Evolutionary conservation across 2,329 filamentous ascomycete genomes (phyloP), one percentile per base, ranked within the genome.

Genomic region (Aspergillus carbonarius): DNA sequence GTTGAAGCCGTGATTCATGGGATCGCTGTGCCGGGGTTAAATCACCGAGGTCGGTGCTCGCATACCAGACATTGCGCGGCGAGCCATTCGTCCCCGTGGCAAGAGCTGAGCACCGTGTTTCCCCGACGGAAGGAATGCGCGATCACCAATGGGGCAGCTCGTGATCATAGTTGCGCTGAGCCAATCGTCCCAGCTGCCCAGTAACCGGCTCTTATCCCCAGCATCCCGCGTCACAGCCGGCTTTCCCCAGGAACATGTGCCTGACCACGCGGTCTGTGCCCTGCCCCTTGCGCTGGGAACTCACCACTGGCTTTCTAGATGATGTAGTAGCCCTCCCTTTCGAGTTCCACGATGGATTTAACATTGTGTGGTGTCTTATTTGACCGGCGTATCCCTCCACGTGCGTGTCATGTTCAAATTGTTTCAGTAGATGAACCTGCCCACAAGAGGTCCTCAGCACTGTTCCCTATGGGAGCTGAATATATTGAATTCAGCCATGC

Each of bases 391-490:
- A 40, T 54, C 32, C 40, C 30, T 44, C 37, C 51, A 20, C 40
- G 51, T 54, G 37, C 40, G 51, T 54, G 37, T 18, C 51, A 32
- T 32, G 39, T 32, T 32, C 25, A 27, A 25, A 20, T 7, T 34
- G 51, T 44, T 17, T 42, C 27, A 50, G 30, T 17, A 37, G 48
- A 32, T 50, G 34, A 37, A 18, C 9, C 10, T 23, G 27, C 27
- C 12, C 20, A 18, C 30, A 35, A 51, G 18, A 56, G 23, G 15
- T 42, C 55, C 44, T n/a, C 51, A 37, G 35, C 37, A 44, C 17
- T 42, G 32, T 23, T 50, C 56, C 55, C 35, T 42, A 66, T 66
- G 63, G 63, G 63, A 44, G 37, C 52, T 49, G 62, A 60, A 53
- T 59, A 53, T 50, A 63, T 63, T 40, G 55, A 55, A 18, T 37